These are phyloP conservation scores for Nakaseomyces kungkrabaensis DNA, from an alignment of 1,139 yeast genomes.

Conservation along the genomic window DNA sequence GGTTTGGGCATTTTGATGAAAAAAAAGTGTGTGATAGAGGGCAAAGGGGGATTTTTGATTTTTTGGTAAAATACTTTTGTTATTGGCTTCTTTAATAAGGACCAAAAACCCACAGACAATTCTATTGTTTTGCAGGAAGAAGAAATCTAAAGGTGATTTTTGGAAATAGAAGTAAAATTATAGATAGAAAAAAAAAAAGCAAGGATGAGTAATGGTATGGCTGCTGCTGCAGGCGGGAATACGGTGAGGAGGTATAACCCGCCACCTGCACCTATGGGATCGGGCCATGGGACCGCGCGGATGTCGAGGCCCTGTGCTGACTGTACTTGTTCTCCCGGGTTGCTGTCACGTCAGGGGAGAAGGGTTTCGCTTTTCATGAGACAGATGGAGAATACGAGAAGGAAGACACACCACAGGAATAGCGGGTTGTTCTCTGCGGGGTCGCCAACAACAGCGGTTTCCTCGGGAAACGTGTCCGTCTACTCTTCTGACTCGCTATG, in stretches of 20 bases:
- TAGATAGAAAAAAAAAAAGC: too few species aligned
- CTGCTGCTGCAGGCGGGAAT: background rate
- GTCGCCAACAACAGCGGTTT: conserved; percentile 1
- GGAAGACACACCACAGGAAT: conserved; percentile 7
- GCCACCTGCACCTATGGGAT: conserved; percentile 2
- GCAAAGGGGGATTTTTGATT: too few species aligned
- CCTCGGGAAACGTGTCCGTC: conserved; percentile 22
- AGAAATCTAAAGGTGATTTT: too few species aligned
- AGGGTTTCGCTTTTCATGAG: conserved; percentile 39
- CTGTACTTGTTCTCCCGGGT: conserved; percentile 78
- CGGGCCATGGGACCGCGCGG: background rate
- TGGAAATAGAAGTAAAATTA: too few species aligned
- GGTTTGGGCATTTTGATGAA: too few species aligned
- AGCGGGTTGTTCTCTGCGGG: conserved; percentile 13
- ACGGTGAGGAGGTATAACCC: conserved; percentile 3
- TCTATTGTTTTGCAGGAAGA: too few species aligned
- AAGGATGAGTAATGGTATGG: background rate
- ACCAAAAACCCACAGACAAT: too few species aligned
- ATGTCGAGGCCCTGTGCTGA: conserved; percentile 45
- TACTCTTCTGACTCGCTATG: conserved; percentile 33
- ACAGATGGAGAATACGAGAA: conserved; percentile 20
- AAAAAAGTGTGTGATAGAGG: too few species aligned
- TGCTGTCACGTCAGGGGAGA: conserved; percentile 54
- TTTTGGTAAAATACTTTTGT: too few species aligned
- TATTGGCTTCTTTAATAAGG: too few species aligned